Base-by-base conservation (phyloP, 495 filamentous ascomycete genomes). In the Podospora bellae-mahoneyi region DNA sequence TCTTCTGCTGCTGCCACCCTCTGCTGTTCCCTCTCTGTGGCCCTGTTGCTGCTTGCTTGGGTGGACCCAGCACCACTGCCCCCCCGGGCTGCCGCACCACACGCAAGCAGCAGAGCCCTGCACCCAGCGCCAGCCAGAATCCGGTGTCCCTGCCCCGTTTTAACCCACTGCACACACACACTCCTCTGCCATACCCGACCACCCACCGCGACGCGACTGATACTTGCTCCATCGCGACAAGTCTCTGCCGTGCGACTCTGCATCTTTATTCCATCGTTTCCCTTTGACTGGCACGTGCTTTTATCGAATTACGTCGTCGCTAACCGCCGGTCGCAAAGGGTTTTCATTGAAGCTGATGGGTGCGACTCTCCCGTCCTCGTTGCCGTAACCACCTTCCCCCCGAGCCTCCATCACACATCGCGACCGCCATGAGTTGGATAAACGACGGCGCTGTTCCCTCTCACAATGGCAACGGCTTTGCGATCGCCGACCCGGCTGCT, bases 391-490 rank as follows among this genome's bases (percentile, higher is more conserved):
- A 58, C 69, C 72, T 20, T n/a, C 23, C 55, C 23, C 55, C 54
- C 55, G 55, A 20, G 20, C 23, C 55, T 26, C 55, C 39, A 48
- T 48, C 39, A 48, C 69, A 68, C 62, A 66, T 70, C 71, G 64
- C 75, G 71, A 72, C 65, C 67, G 74, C 73, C 84, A 93, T 92
- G 90, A 93, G 90, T 85, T 92, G 90, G 90, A 89, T 90, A 82
- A 89, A 89, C 83, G 90, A 93, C 82, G 85, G 84, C 85, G 85
- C 89, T 81, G 82, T 85, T 80, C 87, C 87, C 74, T 90, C 87
- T 80, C 87, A 89, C 84, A 89, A 92, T 83, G 90, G 88, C 87
- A 90, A 89, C 80, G 88, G 85, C 79, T 93, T 92, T 78, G 85
- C 88, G 74, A 81, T 87, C 78, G 80, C 77, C 71, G 85, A 87